These are phyloP conservation scores for Nepenthes mirabilis DNA, from an alignment of 148 eudicot species.

Conservation along the genomic window DNA sequence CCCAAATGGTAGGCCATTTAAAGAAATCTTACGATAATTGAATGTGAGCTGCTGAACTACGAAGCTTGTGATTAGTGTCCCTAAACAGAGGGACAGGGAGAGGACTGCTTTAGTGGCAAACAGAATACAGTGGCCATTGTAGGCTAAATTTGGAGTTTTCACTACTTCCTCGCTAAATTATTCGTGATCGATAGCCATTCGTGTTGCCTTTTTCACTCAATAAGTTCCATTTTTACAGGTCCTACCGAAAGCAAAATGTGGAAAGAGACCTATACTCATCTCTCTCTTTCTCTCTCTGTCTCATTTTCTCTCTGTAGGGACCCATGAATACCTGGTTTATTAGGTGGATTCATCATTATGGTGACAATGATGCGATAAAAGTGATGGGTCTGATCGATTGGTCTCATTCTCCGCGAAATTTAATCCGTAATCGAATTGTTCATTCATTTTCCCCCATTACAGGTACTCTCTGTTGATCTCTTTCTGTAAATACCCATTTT, in stretches of 20 bases:
- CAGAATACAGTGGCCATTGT: too few relatives aligned
- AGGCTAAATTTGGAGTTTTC: too few relatives aligned
- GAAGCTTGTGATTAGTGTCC: background rate
- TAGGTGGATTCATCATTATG: constrained; percentile 28
- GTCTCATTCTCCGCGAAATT: constrained; percentile 13
- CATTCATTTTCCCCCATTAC: constrained; percentile 9
- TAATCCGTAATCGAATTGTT: constrained; percentile 5
- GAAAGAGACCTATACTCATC: background rate
- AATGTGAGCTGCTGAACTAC: background rate
- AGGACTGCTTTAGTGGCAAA: too few relatives aligned
- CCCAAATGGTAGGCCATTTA: too few relatives aligned
- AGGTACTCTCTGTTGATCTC: constrained; percentile 3
- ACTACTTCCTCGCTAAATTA: too few relatives aligned
- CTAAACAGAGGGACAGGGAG: constrained; percentile 1
- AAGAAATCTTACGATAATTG: too few relatives aligned
- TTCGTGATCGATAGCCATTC: too few relatives aligned
- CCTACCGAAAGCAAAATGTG: background rate
- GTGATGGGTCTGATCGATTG: constrained; percentile 13
- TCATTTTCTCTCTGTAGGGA: background rate
- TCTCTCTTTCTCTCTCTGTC: constrained; percentile 4
- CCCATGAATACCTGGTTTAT: constrained; percentile 19
- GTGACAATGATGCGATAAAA: constrained; percentile 19
- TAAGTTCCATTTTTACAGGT: constrained; percentile 57
- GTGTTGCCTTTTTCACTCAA: constrained; percentile 15
- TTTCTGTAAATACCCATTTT: too few relatives aligned